Evolutionary conservation across 2,329 filamentous ascomycete species (phyloP).

Genomic region (Aspergillus sp.): DNA sequence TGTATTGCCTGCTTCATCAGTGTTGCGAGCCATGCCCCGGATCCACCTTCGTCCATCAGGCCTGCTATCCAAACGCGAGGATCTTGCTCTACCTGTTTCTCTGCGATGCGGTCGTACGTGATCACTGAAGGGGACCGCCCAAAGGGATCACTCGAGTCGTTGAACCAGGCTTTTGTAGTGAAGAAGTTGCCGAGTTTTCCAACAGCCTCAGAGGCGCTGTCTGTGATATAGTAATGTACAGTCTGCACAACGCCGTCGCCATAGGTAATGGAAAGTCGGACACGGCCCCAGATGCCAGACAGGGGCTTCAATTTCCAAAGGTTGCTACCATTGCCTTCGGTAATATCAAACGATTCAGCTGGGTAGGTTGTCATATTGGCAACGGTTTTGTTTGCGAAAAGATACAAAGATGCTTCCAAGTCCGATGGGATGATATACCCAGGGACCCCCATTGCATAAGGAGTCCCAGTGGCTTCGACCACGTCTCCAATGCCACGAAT

Average conservation of each 20-base stretch:
- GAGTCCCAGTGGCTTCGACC: neutral
- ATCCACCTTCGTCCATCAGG: slow-evolving; percentile 60
- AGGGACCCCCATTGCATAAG: neutral
- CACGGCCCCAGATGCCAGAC: slow-evolving; percentile 50
- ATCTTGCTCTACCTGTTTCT: slow-evolving; percentile 44
- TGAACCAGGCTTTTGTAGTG: slow-evolving; percentile 56
- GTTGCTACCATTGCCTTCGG: neutral
- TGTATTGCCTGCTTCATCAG: slow-evolving; percentile 56
- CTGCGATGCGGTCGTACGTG: slow-evolving; percentile 50
- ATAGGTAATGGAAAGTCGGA: slow-evolving; percentile 51
- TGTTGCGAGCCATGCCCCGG: slow-evolving; percentile 56
- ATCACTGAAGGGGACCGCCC: slow-evolving; percentile 56
- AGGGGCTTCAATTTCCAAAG: slow-evolving; percentile 37
- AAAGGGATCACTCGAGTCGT: slow-evolving; percentile 54
- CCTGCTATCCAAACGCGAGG: slow-evolving; percentile 59
- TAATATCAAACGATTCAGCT: neutral
- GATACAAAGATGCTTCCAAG: neutral
- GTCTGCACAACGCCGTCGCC: slow-evolving; percentile 51
- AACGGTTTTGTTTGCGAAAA: neutral
- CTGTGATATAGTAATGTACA: slow-evolving; percentile 58
- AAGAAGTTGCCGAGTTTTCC: slow-evolving; percentile 54
- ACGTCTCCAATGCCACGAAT: slow-evolving; percentile 29
- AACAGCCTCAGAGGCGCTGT: slow-evolving; percentile 46
- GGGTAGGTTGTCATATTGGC: neutral
- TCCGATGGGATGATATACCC: neutral